phyloP scores from a whole-genome alignment of 768 basidiomycete species.

The Kondoa malvinella region DNA sequence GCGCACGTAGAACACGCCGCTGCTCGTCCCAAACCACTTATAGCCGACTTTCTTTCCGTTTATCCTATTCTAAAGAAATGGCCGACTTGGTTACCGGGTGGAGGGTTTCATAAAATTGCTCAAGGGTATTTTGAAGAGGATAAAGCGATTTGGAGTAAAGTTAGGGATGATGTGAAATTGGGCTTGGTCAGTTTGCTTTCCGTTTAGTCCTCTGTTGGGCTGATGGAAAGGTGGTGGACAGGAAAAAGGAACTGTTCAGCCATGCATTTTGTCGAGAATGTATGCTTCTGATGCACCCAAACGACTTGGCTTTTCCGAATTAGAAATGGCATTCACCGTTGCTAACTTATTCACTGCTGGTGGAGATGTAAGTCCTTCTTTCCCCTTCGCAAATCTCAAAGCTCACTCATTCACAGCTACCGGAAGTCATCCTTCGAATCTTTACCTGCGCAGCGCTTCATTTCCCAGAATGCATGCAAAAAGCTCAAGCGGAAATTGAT shows the following conservation, averaged over 20 bases:
- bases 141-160: conserved; percentile 7
- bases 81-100: conserved; percentile 14
- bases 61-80: conserved; percentile 11
- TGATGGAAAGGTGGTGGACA: neutral
- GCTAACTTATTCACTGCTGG: conserved; percentile 16
- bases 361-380: conserved; percentile 7
- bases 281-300: conserved; percentile 10
- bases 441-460: conserved; percentile 13
- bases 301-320: conserved; percentile 6
- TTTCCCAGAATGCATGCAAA: neutral
- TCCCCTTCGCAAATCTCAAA: neutral
- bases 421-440: conserved; percentile 9
- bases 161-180: conserved; percentile 9
- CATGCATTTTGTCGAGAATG: conserved; percentile 10
- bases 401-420: neutral
- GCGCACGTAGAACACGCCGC: conserved; percentile 5
- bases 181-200: conserved; percentile 6
- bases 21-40: conserved; percentile 8
- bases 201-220: neutral
- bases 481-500: conserved; percentile 25
- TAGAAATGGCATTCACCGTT: conserved; percentile 12
- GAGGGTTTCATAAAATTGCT: conserved; percentile 9
- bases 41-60: conserved; percentile 5
- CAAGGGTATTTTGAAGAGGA: conserved; percentile 11
- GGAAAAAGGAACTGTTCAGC: conserved; percentile 8